A percentile compares a stretch with the other conserved stretches of the same genome.
Conservation (phyloP, 2,329 filamentous ascomycete genomes). For the Pleoardoris graminearum region DNA sequence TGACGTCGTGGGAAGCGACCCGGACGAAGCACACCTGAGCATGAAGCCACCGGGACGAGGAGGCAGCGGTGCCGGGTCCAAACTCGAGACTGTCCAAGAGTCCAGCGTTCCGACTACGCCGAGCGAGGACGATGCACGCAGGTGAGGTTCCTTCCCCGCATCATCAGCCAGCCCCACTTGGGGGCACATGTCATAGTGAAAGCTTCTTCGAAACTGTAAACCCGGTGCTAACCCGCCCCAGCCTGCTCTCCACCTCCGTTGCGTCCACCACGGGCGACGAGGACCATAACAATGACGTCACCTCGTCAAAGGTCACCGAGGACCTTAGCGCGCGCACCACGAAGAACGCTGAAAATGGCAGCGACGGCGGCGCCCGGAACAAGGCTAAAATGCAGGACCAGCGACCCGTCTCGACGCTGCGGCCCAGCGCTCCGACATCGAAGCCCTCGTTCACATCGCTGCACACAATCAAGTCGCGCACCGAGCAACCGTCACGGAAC, state of each 20-base stretch:
- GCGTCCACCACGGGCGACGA: constrained; percentile 35
- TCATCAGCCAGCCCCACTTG: constrained; percentile 21
- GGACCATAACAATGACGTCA: constrained; percentile 48
- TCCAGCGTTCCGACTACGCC: constrained; percentile 75
- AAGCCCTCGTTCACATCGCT: constrained; percentile 72
- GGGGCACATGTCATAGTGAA: constrained; percentile 30
- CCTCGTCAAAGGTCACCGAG: constrained; percentile 53
- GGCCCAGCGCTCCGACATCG: constrained; percentile 55
- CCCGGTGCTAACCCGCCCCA: constrained; percentile 12
- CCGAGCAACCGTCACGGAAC: constrained; percentile 76
- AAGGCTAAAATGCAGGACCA: constrained; percentile 50
- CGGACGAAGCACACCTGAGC: constrained; percentile 43
- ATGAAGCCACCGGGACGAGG: constrained; percentile 55
- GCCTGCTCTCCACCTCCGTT: constrained; percentile 18
- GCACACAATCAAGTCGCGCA: constrained; percentile 65
- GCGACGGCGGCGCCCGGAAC: constrained; percentile 59
- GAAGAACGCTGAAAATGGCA: constrained; percentile 60
- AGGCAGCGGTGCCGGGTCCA: constrained; percentile 60
- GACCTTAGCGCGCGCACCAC: constrained; percentile 43
- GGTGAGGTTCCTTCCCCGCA: constrained; percentile 35
- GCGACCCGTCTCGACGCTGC: constrained; percentile 47
- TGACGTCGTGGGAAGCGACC: constrained; percentile 36
- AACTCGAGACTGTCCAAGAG: constrained; percentile 89
- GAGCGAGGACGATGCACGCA: constrained; percentile 46
- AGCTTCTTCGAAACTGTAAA: constrained; percentile 21